Percentiles rank a stretch among this genome's conserved stretches.
Conservation (phyloP, 768 basidiomycete genomes). For the Lactarius tabidus region DNA sequence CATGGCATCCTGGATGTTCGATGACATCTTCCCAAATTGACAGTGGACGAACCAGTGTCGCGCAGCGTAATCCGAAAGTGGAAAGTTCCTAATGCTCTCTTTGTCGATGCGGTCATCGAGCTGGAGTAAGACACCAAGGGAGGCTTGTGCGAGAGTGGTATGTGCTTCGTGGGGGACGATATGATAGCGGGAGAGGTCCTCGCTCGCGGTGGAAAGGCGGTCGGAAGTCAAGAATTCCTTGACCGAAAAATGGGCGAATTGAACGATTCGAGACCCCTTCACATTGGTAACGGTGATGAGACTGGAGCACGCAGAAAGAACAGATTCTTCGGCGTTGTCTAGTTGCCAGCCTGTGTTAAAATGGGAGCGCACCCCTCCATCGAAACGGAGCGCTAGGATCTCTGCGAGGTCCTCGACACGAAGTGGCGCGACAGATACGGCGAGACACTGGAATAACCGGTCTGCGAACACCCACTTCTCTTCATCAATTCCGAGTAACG, state of each 20-base stretch:
- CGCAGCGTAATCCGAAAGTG: conserved; percentile 1
- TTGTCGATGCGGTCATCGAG: not conserved
- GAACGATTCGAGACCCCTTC: not conserved
- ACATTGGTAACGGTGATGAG: not conserved
- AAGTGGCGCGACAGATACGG: not conserved
- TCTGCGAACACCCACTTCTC: not conserved
- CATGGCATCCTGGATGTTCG: not conserved
- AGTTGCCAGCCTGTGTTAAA: not conserved
- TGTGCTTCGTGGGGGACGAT: not conserved
- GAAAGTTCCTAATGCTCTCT: not conserved
- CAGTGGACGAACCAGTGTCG: not conserved
- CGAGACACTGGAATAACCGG: not conserved
- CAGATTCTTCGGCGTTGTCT: not conserved
- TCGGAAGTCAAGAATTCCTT: conserved; percentile 3
- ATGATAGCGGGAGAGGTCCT: not conserved
- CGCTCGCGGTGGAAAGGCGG: not conserved
- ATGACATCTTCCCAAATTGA: not conserved
- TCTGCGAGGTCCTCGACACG: not conserved
- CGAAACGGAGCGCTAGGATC: not conserved
- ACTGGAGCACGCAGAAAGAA: conserved; percentile 3
- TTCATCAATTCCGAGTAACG: not conserved
- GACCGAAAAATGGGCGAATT: not conserved
- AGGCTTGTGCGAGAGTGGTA: not conserved
- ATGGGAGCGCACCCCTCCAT: not conserved
- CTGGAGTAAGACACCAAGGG: conserved; percentile 1